These are phyloP conservation scores for Filobasidium floriforme DNA, from an alignment of 768 basidiomycete genomes.

Conservation along the genomic window DNA sequence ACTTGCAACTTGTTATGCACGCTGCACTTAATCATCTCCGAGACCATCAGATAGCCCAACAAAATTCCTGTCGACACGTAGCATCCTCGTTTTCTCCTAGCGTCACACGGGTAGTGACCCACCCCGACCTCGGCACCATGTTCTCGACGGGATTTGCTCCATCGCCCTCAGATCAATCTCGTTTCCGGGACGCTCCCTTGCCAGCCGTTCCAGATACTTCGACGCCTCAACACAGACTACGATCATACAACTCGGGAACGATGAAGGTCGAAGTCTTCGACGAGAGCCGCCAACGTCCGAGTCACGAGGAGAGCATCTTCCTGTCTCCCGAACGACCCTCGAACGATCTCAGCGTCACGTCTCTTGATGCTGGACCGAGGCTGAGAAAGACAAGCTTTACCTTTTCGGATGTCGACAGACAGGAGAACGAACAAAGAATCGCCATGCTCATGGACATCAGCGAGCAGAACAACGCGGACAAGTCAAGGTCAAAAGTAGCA, in stretches of 20 bases:
- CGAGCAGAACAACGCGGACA: neutral
- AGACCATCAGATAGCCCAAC: too few relatives aligned
- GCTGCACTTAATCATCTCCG: too few relatives aligned
- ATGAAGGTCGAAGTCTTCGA: neutral
- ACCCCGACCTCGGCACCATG: too few relatives aligned
- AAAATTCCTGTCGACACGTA: too few relatives aligned
- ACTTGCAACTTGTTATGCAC: too few relatives aligned
- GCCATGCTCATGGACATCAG: neutral
- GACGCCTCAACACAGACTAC: neutral
- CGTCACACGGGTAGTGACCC: too few relatives aligned
- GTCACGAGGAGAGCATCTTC: neutral
- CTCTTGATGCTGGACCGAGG: neutral
- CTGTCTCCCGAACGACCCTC: neutral
- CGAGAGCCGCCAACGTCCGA: neutral
- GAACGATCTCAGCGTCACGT: neutral
- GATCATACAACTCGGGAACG: neutral
- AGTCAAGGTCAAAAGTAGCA: neutral
- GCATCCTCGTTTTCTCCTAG: too few relatives aligned
- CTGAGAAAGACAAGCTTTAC: neutral
- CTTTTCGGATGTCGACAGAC: neutral
- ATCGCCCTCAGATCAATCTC: neutral
- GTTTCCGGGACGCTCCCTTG: neutral
- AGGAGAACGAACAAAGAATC: neutral
- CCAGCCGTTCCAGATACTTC: neutral
- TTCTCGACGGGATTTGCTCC: neutral